Percentiles rank a stretch among this genome's conserved stretches.
phyloP scores from a whole-genome alignment of 1,139 yeast genomes.

The Hyphopichia khmerensis region DNA sequence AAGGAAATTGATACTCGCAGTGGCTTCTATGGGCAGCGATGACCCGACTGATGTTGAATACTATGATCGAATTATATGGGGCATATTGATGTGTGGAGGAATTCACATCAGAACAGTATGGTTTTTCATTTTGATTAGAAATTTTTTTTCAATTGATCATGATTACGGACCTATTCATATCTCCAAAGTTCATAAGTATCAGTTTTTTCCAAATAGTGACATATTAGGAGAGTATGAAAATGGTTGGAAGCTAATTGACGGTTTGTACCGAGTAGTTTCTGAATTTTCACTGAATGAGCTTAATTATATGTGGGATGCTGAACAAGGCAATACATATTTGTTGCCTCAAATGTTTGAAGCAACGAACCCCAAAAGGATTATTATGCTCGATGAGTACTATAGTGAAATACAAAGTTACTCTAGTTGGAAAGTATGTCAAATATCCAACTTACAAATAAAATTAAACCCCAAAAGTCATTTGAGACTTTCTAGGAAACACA shows the following conservation, averaged over 20 bases:
- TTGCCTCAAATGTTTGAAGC: constrained; percentile 21
- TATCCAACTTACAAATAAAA: constrained; percentile 14
- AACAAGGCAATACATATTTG: constrained; percentile 14
- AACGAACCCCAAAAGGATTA: constrained; percentile 3
- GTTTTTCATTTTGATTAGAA: constrained; percentile 35
- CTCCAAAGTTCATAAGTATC: constrained; percentile 12
- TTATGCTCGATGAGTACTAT: constrained; percentile 12
- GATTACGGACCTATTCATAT: constrained; percentile 24
- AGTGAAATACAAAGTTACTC: constrained; percentile 14
- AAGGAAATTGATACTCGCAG: constrained; percentile 29
- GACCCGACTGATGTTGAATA: constrained; percentile 31
- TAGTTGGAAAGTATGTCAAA: constrained; percentile 11
- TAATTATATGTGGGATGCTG: constrained; percentile 17
- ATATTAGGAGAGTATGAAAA: constrained; percentile 16
- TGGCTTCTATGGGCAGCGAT: constrained; percentile 27
- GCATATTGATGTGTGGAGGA: constrained; percentile 43
- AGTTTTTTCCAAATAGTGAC: constrained; percentile 11
- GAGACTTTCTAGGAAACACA: constrained; percentile 14
- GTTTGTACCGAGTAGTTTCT: constrained; percentile 10
- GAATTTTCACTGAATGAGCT: constrained; percentile 11
- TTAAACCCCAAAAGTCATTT: constrained; percentile 17
- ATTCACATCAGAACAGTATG: constrained; percentile 40
- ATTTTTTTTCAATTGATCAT: constrained; percentile 20
- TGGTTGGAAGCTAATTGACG: constrained; percentile 21
- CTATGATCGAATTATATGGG: constrained; percentile 39